Evolutionary conservation across 2,329 filamentous ascomycete species (phyloP), one percentile per base, ranked within the genome.

Genomic region (Paracamarosporium sp.): DNA sequence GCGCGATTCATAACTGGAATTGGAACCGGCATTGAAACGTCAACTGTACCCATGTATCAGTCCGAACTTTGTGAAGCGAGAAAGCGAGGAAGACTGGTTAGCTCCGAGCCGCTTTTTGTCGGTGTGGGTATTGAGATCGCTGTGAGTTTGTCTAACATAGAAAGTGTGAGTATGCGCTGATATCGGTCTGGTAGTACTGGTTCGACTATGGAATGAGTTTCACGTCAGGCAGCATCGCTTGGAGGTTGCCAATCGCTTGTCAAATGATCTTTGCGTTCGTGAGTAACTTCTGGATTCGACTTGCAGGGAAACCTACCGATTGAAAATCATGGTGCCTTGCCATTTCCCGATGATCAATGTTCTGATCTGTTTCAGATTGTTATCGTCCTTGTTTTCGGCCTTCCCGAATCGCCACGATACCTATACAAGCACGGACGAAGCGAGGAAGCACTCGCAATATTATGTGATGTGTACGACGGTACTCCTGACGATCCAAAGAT

Each of bases 11-110:
- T 85, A 47, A 84, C 82, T 3, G 82, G 82, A 45, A 72, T 85
- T 30, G 82, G 82, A 0, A 85, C 83, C 33, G 82, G 82, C 20
- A 83, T 85, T 69, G 83, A 84, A 66, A 83, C 82, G 3, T 80
- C 79, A 0, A 83, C 82, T 0, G 82, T 84, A 8, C 82, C 82
- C 1, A 82, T 81, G 43, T 85, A 83, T 64, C 82, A 83, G 72
- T 79, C 80, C 4, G 82, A 84, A 62, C 81, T 81, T 55, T 82
- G 81, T 5, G 77, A 78, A 46, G 81, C 84, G 0, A 80, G 80
- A 65, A 86, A 86, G 69, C 81, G 85, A 61, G 86, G 86, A 59
- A 80, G 85, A 25, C 73, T 87, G 41, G 86, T 87, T 56, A 85
- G 84, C 68, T 85, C 86, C 22, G 84, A 80, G 64, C 82, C 79